Conservation (phyloP, 768 basidiomycete genomes). For the Trametes cingulata region DNA sequence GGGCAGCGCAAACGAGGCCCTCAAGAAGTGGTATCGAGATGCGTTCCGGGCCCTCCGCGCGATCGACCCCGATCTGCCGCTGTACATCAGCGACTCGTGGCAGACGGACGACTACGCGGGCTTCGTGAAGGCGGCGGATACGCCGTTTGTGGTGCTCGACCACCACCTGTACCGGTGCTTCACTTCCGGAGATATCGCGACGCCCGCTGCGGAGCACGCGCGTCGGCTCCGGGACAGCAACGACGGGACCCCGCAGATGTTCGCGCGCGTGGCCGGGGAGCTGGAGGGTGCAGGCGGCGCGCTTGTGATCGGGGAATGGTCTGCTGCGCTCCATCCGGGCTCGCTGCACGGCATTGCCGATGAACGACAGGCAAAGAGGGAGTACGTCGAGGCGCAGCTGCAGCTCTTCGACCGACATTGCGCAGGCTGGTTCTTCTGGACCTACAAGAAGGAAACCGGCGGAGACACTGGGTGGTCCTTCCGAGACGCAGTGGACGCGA, state of each 20-base stretch:
- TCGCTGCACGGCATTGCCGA: slow-evolving; percentile 51
- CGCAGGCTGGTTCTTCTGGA: slow-evolving; percentile 78
- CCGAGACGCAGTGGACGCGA: slow-evolving; percentile 59
- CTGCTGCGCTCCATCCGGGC: slow-evolving; percentile 68
- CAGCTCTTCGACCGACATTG: slow-evolving; percentile 62
- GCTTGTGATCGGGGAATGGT: slow-evolving; percentile 79
- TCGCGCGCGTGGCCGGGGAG: slow-evolving; percentile 37
- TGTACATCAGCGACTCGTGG: slow-evolving; percentile 82
- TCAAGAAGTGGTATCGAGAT: slow-evolving; percentile 64
- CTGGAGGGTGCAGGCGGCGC: slow-evolving; percentile 46
- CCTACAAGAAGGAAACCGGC: slow-evolving; percentile 65
- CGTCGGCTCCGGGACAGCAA: slow-evolving; percentile 44
- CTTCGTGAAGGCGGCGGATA: slow-evolving; percentile 41
- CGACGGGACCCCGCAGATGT: slow-evolving; percentile 41
- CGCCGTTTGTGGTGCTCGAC: slow-evolving; percentile 60
- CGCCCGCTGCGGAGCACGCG: slow-evolving; percentile 56
- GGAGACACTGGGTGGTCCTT: slow-evolving; percentile 80
- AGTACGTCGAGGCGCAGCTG: slow-evolving; percentile 65
- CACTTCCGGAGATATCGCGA: slow-evolving; percentile 55
- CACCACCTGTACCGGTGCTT: slow-evolving; percentile 87
- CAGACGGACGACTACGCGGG: slow-evolving; percentile 61
- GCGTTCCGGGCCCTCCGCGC: slow-evolving; percentile 54
- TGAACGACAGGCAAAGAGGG: slow-evolving; percentile 43
- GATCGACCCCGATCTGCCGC: slow-evolving; percentile 56
- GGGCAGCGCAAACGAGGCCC: slow-evolving; percentile 42